Base-by-base conservation (phyloP, 805 yeast genomes). In the Blastobotrys chiropterorum region DNA sequence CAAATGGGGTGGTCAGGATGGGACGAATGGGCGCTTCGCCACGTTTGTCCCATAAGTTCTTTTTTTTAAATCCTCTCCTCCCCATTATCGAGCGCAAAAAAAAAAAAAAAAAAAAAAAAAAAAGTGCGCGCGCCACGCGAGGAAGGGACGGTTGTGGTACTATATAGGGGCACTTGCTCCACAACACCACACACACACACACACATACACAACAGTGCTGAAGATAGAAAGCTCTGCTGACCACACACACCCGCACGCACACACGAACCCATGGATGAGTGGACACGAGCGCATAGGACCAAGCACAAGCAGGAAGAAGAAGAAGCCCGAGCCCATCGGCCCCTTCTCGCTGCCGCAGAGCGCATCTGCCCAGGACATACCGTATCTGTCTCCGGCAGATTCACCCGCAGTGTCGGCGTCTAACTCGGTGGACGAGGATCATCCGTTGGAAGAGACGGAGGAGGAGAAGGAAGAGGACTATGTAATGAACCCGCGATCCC, bases 401-500 rank as follows among this genome's bases (percentile, higher is more conserved):
- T 49, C 51, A n/a, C 47, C 51, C 15, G 26, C 30, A 8, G 15
- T 42, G 21, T 31, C 48, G 2, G 47, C 51, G 21, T 31, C 44
- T 7, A 13, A 16, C 16, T 42, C 44, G 44, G 14, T 11, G 44
- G 14, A 16, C 20, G 19, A 39, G 16, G 42, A 39, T 14, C n/a
- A n/a, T n/a, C n/a, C n/a, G n/a, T n/a, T n/a, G n/a, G 42, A 7
- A 5, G n/a, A 15, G 42, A 14, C 7, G 16, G 7, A 5, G 20
- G 46, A 44, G 34, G 11, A 20, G 38, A 7, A 22, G 13, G 46
- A 38, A 3, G 40, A 38, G 15, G 39, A 26, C 22, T 39, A 26
- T 13, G 51, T 7, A 8, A 15, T 30, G 43, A 44, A 46, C 26
- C 56, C 59, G 6, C 51, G 62, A 11, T 59, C 66, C 26, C 62